phyloP scores from a whole-genome alignment of 2,329 filamentous ascomycete genomes.

The Oidium heveae region DNA sequence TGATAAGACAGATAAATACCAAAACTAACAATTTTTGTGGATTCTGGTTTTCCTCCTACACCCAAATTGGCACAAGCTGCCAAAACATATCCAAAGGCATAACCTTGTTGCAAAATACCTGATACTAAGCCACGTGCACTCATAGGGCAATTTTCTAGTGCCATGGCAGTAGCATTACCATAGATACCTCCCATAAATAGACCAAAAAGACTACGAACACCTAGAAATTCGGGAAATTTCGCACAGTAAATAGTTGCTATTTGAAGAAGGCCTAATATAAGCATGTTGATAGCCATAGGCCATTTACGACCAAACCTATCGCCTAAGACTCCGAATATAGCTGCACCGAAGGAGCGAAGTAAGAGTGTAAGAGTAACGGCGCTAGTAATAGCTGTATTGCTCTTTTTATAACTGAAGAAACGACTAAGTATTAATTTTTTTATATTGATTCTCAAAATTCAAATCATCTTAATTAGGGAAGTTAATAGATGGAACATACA shows the following conservation, averaged over 20 bases:
- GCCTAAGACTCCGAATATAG: slow-evolving; percentile 49
- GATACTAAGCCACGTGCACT: slow-evolving; percentile 49
- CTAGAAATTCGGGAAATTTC: slow-evolving; percentile 43
- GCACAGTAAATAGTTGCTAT: slow-evolving; percentile 47
- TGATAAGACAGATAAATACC: slow-evolving; percentile 22
- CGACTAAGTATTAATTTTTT: slow-evolving; percentile 57
- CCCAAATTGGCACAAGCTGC: slow-evolving; percentile 42
- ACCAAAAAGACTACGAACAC: slow-evolving; percentile 50
- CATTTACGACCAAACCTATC: slow-evolving; percentile 63
- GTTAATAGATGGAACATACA: background rate
- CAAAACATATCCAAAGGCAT: slow-evolving; percentile 56
- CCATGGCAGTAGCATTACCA: slow-evolving; percentile 56
- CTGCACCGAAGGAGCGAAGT: slow-evolving; percentile 49
- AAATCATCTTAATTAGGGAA: background rate
- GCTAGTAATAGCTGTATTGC: slow-evolving; percentile 42
- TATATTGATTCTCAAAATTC: background rate
- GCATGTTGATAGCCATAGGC: slow-evolving; percentile 53
- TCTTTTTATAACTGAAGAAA: slow-evolving; percentile 37
- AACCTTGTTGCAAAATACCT: slow-evolving; percentile 61
- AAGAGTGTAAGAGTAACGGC: slow-evolving; percentile 55
- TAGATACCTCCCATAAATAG: slow-evolving; percentile 63
- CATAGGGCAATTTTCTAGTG: slow-evolving; percentile 32
- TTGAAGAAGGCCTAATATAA: slow-evolving; percentile 47
- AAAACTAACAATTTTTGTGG: slow-evolving; percentile 36
- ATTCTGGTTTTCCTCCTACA: slow-evolving; percentile 54